These are phyloP conservation scores for Pyrenochaeta sp. DNA, from an alignment of 2,329 filamentous ascomycete species.

Conservation along the genomic window DNA sequence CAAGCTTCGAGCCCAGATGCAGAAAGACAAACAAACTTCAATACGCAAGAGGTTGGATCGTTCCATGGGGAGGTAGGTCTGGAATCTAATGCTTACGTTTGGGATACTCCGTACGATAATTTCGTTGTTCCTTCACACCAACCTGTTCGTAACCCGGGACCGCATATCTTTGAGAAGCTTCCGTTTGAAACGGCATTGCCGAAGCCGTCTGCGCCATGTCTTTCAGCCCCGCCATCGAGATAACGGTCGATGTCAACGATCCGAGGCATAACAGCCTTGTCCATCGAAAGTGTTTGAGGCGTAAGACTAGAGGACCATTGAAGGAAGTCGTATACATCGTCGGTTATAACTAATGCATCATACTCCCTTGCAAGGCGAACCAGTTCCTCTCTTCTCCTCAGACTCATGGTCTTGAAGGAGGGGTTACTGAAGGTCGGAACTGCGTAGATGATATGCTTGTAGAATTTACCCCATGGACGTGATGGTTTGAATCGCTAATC, in stretches of 20 bases:
- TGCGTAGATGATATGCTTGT: constrained; percentile 85
- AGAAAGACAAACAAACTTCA: too few relatives aligned
- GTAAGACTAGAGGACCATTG: constrained; percentile 69
- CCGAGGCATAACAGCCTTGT: constrained; percentile 67
- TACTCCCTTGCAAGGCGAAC: constrained; percentile 78
- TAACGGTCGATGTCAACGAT: constrained; percentile 79
- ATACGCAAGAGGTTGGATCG: neutral
- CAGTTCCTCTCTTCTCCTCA: constrained; percentile 70
- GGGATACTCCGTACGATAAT: constrained; percentile 65
- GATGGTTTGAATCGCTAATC: constrained; percentile 63
- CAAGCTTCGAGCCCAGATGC: too few relatives aligned
- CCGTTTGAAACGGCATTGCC: constrained; percentile 87
- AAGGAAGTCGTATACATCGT: constrained; percentile 95
- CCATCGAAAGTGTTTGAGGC: constrained; percentile 31
- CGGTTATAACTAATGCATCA: constrained; percentile 82
- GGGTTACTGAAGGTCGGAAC: constrained; percentile 92
- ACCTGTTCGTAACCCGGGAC: constrained; percentile 82
- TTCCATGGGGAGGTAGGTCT: neutral
- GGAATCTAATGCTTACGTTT: constrained; percentile 58
- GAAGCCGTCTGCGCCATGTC: constrained; percentile 64
- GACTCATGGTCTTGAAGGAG: constrained; percentile 80
- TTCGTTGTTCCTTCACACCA: constrained; percentile 80
- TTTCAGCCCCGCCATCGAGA: constrained; percentile 64
- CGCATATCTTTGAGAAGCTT: constrained; percentile 87
- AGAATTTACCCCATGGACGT: constrained; percentile 74